phyloP scores from a whole-genome alignment of 495 filamentous ascomycete species.

The Penicillium argentinense region DNA sequence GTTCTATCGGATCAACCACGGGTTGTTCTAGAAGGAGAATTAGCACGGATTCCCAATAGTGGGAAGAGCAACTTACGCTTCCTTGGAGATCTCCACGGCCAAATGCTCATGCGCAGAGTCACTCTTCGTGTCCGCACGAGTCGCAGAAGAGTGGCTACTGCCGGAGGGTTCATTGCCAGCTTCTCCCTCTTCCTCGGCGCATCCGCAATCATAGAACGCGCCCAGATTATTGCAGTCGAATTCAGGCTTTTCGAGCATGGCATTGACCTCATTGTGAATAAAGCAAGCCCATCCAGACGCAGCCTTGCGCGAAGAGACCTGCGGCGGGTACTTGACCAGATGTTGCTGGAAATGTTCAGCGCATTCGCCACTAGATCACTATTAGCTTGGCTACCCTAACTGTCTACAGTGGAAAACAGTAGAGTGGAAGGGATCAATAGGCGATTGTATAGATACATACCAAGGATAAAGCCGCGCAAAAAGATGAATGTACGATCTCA shows the following conservation, averaged over 20 bases:
- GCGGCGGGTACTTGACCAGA: slow-evolving; percentile 82
- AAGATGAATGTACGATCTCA: slow-evolving; percentile 82
- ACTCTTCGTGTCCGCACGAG: slow-evolving; percentile 6
- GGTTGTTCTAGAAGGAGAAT: not conserved
- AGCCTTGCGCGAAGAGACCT: slow-evolving; percentile 76
- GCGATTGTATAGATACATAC: slow-evolving; percentile 42
- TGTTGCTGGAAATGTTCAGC: slow-evolving; percentile 86
- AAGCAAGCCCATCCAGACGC: slow-evolving; percentile 93
- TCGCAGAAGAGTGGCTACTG: slow-evolving; percentile 3
- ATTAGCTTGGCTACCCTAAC: slow-evolving; percentile 16
- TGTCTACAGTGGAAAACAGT: not conserved
- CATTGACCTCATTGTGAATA: slow-evolving; percentile 93
- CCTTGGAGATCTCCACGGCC: slow-evolving; percentile 43
- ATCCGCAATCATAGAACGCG: slow-evolving; percentile 95
- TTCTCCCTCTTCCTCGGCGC: slow-evolving; percentile 66
- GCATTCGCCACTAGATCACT: slow-evolving; percentile 75
- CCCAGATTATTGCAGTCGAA: slow-evolving; percentile 92
- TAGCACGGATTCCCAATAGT: not conserved
- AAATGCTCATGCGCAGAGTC: slow-evolving; percentile 16
- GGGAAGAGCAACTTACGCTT: slow-evolving; percentile 31
- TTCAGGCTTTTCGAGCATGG: slow-evolving; percentile 71
- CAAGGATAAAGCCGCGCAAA: slow-evolving; percentile 92
- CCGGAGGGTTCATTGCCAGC: slow-evolving; percentile 12
- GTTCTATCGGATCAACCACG: not conserved
- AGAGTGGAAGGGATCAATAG: no score